These are phyloP conservation scores for Nicotiana undulata DNA, from an alignment of 257 asterid genomes.

Conservation along the genomic window DNA sequence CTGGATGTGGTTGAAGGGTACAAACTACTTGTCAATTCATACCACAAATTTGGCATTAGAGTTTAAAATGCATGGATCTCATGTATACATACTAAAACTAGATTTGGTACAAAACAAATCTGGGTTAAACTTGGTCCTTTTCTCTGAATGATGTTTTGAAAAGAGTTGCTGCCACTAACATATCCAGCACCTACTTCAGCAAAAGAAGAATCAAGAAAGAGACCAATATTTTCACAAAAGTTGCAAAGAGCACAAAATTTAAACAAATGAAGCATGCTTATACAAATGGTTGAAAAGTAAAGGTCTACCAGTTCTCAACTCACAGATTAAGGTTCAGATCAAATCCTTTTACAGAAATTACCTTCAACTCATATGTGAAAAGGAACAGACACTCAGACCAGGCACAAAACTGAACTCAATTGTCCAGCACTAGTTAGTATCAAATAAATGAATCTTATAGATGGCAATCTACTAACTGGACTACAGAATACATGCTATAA, in stretches of 20 bases:
- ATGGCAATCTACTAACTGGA: neutral
- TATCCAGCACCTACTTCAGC: neutral
- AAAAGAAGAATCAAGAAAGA: neutral
- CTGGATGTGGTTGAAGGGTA: neutral
- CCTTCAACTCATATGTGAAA: neutral
- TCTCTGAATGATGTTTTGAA: neutral
- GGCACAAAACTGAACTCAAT: neutral
- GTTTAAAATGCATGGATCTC: neutral
- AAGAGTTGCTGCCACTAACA: neutral
- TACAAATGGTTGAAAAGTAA: neutral
- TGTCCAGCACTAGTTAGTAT: neutral
- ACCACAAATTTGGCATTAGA: neutral
- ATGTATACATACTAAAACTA: neutral
- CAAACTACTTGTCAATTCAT: neutral
- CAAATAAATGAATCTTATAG: neutral
- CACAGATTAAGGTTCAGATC: neutral
- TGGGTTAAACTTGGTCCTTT: neutral
- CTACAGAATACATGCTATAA: neutral
- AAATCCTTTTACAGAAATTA: neutral
- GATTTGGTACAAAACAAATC: neutral
- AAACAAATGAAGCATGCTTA: neutral
- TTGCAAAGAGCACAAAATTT: neutral
- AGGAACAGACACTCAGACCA: neutral
- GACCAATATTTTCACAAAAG: neutral
- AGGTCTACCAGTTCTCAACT: neutral